phyloP scores from a whole-genome alignment of 1,284 basidiomycete genomes.

The Austroboletus niveus region DNA sequence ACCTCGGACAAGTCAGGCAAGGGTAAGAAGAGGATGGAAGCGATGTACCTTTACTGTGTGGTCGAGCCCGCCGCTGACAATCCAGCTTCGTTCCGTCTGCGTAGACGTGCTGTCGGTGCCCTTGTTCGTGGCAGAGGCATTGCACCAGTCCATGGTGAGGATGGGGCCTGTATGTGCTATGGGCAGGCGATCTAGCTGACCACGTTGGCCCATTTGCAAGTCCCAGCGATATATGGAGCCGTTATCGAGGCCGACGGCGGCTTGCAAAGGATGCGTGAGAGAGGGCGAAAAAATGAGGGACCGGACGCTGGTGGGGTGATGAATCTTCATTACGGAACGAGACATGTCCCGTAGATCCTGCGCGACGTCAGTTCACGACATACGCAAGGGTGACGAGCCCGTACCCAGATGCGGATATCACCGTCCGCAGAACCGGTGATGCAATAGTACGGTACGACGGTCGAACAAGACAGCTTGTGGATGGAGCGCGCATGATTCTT shows the following conservation, averaged over 20 bases:
- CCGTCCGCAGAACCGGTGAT: slow-evolving; percentile 84
- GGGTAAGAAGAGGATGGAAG: not conserved
- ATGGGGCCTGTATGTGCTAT: slow-evolving; percentile 80
- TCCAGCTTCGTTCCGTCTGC: slow-evolving; percentile 55
- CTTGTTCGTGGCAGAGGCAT: slow-evolving; percentile 27
- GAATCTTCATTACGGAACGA: slow-evolving; percentile 68
- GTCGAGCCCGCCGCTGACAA: slow-evolving; percentile 81
- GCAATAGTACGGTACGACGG: slow-evolving; percentile 63
- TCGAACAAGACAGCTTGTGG: slow-evolving; percentile 66
- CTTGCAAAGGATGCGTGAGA: slow-evolving; percentile 62
- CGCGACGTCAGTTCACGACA: not conserved
- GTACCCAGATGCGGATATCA: slow-evolving; percentile 79
- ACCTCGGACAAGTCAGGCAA: slow-evolving; percentile 43
- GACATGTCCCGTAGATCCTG: slow-evolving; percentile 77
- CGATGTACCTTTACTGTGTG: slow-evolving; percentile 68
- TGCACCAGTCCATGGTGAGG: slow-evolving; percentile 76
- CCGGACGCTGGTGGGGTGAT: slow-evolving; percentile 70
- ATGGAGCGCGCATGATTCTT: slow-evolving; percentile 79
- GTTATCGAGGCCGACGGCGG: slow-evolving; percentile 78
- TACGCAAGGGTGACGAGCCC: slow-evolving; percentile 17
- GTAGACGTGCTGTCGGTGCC: slow-evolving; percentile 21
- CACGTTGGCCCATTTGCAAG: slow-evolving; percentile 68
- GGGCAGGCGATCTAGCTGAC: slow-evolving; percentile 69
- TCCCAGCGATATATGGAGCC: slow-evolving; percentile 78
- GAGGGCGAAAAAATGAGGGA: slow-evolving; percentile 73